These are phyloP conservation scores for Dendrobium nobile DNA, from an alignment of 106 monocot genomes.

Conservation along the genomic window DNA sequence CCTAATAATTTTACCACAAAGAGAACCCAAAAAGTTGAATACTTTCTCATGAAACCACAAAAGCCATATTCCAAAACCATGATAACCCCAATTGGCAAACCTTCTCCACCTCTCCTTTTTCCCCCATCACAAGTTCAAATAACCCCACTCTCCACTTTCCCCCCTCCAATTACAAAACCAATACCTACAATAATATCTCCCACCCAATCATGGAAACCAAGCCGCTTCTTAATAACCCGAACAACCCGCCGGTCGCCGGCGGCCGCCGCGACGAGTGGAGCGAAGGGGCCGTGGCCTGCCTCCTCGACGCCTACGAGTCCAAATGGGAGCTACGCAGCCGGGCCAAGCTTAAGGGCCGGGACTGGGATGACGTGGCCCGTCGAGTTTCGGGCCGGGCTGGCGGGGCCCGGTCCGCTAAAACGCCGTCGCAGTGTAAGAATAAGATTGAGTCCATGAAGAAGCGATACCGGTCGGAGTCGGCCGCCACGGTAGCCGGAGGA, in stretches of 20 bases:
- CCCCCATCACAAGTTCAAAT: too few relatives aligned
- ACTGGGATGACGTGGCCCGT: conserved; percentile 25
- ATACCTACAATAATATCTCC: too few relatives aligned
- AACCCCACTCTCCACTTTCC: too few relatives aligned
- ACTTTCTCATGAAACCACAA: too few relatives aligned
- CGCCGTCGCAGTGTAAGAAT: conserved; percentile 23
- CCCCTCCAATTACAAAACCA: too few relatives aligned
- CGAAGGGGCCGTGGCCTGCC: conserved; percentile 14
- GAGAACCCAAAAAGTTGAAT: too few relatives aligned
- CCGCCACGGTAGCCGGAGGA: neutral
- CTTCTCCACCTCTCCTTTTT: too few relatives aligned
- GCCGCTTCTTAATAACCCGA: too few relatives aligned
- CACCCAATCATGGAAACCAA: too few relatives aligned
- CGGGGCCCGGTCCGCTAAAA: conserved; percentile 4
- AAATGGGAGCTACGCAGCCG: conserved; percentile 21
- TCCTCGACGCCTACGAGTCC: conserved; percentile 15
- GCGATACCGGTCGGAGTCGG: conserved; percentile 16
- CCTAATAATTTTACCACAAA: too few relatives aligned
- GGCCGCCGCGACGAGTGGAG: conserved; percentile 22
- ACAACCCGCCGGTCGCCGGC: neutral
- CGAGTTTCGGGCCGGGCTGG: conserved; percentile 5
- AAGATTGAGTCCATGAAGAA: conserved; percentile 31
- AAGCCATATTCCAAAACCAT: too few relatives aligned
- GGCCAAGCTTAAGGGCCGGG: conserved; percentile 23
- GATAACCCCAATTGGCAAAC: too few relatives aligned